Base-by-base conservation (phyloP, 2,329 filamentous ascomycete genomes). In the Xylariales sp. region DNA sequence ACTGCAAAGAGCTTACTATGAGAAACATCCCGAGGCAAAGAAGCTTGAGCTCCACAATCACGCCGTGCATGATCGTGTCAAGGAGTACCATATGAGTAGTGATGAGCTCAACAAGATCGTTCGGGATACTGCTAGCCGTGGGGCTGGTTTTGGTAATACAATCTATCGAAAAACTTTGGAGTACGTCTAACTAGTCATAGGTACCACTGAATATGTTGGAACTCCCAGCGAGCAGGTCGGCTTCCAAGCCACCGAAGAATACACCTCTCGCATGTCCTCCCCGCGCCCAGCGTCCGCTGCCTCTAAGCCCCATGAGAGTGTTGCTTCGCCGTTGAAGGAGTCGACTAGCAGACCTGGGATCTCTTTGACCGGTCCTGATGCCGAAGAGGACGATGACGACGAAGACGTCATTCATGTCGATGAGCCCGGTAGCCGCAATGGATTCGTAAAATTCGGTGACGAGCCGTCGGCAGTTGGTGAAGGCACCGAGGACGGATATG, bases 91-190 rank as follows among this genome's bases (percentile, higher is more conserved):
- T 42, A 77, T 95, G 80, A 93, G 86, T 64, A 90, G 86, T 54
- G 86, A 88, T 31, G 87, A 95, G 57, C 68, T 97, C 52, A 95
- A 95, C 66, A 89, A 86, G 66, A 83, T 97, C 51, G 89, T 97
- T 43, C 79, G 82, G 48, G 77, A 86, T 31, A 88, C 84, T 27
- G 77, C 73, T 41, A 74, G 64, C 52, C 73, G 69, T 51, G 71
- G 73, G 41, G 62, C 63, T 54, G 71, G 70, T 52, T 61, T 72
- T 53, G 73, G 73, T 75, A 73, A 68, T 66, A 58, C 44, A 43
- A 49, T 48, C 47, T 46, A 38, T 42, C 50, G 43, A 40, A 27
- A 46, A 51, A 48, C 51, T 56, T 53, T 49, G 51, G 56, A 60
- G 51, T 58, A 45, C 53, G 49, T 57, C 57, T 55, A 54, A 54